Percentiles rank a stretch among this genome's conserved stretches.
Evolutionary conservation across 2,329 filamentous ascomycete genomes (phyloP).

Genomic region (Leptographium wingfieldii): DNA sequence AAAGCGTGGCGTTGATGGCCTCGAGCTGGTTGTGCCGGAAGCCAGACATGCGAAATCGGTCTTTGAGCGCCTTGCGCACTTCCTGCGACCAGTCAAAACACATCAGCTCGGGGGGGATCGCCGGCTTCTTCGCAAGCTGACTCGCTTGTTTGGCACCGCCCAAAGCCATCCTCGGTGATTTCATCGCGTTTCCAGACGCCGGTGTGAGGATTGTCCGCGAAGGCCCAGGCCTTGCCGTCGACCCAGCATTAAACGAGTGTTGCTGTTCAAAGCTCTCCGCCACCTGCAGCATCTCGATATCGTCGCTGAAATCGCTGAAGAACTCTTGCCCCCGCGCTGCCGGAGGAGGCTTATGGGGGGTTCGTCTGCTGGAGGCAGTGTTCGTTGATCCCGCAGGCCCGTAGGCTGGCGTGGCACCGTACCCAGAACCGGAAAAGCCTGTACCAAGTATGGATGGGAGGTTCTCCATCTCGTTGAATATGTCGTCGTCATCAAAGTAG

Average conservation of each 20-base stretch:
- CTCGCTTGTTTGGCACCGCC: constrained; percentile 19
- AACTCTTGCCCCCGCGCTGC: constrained; percentile 5
- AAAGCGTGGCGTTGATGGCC: constrained; percentile 86
- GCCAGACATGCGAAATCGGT: constrained; percentile 70
- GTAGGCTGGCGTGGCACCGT: too few relatives aligned
- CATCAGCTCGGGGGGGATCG: constrained; percentile 42
- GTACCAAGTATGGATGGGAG: background rate
- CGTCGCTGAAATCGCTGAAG: constrained; percentile 22
- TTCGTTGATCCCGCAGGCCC: background rate
- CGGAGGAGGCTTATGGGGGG: background rate
- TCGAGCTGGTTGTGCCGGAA: constrained; percentile 89
- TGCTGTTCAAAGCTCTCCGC: constrained; percentile 36
- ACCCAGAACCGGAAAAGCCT: background rate
- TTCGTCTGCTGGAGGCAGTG: background rate
- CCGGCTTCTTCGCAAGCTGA: constrained; percentile 15
- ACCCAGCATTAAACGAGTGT: constrained; percentile 18
- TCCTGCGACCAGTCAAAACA: constrained; percentile 73
- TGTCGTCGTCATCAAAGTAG: constrained; percentile 15
- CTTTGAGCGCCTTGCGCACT: constrained; percentile 66
- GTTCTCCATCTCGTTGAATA: constrained; percentile 10
- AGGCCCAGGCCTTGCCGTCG: constrained; percentile 10
- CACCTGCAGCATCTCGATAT: constrained; percentile 34
- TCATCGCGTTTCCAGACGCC: constrained; percentile 33
- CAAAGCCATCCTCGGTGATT: constrained; percentile 22
- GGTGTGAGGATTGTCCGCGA: constrained; percentile 29